These are phyloP conservation scores for Microthlaspi erraticum DNA, from an alignment of 345 rosid species.

Conservation along the genomic window DNA sequence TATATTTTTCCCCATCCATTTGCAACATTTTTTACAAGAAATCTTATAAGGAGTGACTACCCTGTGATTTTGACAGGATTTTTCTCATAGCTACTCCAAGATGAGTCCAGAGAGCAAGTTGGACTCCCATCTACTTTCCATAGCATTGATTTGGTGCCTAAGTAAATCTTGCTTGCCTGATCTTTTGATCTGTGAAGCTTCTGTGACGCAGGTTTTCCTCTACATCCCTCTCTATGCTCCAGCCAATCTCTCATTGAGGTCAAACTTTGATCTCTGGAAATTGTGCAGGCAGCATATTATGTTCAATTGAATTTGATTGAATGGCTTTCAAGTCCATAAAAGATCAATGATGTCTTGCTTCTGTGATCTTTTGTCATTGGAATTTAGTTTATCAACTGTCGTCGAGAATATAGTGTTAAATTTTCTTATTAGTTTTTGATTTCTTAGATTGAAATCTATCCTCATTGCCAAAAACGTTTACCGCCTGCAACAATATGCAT, in stretches of 20 bases:
- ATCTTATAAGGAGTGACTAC: constrained; percentile 21
- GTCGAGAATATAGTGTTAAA: not conserved
- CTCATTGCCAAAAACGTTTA: constrained; percentile 3
- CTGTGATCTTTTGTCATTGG: constrained; percentile 5
- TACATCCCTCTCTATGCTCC: constrained; percentile 35
- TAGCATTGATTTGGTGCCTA: constrained; percentile 72
- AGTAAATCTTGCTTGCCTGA: constrained; percentile 51
- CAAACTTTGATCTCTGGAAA: constrained; percentile 13
- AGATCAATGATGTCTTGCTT: constrained; percentile 4
- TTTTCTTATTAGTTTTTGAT: not conserved
- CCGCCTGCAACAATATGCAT: constrained; percentile 17
- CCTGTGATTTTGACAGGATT: constrained; percentile 49
- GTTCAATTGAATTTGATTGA: not conserved
- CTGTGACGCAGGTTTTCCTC: constrained; percentile 59
- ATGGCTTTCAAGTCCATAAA: not conserved
- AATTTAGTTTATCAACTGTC: not conserved
- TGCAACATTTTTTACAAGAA: not conserved
- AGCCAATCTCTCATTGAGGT: constrained; percentile 12
- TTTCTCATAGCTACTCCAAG: constrained; percentile 67
- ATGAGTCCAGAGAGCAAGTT: constrained; percentile 68
- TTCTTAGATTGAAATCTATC: not conserved
- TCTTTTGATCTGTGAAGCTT: constrained; percentile 61
- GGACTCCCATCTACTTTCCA: constrained; percentile 72
- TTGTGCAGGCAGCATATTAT: constrained; percentile 4
- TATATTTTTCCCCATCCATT: not conserved